These are phyloP conservation scores for Parascedosporium putredinis DNA, from an alignment of 2,329 filamentous ascomycete genomes.

Conservation along the genomic window DNA sequence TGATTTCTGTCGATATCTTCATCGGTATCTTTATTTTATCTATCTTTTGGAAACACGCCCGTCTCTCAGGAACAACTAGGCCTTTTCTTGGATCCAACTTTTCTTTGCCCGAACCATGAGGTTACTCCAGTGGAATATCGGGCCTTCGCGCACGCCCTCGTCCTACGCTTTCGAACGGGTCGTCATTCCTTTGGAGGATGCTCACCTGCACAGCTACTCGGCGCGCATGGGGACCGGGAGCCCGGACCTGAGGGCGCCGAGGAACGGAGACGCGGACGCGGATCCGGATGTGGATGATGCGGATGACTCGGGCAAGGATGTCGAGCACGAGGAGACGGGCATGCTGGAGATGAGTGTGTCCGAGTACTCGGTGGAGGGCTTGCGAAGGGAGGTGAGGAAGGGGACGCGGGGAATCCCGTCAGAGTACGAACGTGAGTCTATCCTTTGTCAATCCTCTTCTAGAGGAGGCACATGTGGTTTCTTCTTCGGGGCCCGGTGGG, in stretches of 20 bases:
- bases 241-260: too few species aligned
- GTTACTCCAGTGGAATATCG: constrained; percentile 7
- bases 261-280: too few species aligned
- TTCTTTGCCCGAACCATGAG: constrained; percentile 6
- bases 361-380: constrained; percentile 57
- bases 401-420: constrained; percentile 52
- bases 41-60: not conserved
- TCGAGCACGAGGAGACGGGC: constrained; percentile 31
- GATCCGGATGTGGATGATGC: constrained; percentile 26
- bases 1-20: too few species aligned
- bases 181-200: constrained; percentile 42
- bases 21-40: too few species aligned
- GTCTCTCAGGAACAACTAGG: not conserved
- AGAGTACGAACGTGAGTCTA: constrained; percentile 61
- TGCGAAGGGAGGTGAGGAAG: constrained; percentile 56
- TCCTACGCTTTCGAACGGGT: constrained; percentile 34
- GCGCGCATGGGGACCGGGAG: constrained; percentile 24
- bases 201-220: constrained; percentile 45
- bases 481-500: too few species aligned
- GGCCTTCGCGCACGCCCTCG: constrained; percentile 14
- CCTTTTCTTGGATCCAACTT: not conserved
- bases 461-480: not conserved
- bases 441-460: not conserved
- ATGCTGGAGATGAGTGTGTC: constrained; percentile 43
- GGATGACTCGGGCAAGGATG: constrained; percentile 28